Conservation (phyloP, 164 flowering plant genomes). For the Cinnamomum micranthum region DNA sequence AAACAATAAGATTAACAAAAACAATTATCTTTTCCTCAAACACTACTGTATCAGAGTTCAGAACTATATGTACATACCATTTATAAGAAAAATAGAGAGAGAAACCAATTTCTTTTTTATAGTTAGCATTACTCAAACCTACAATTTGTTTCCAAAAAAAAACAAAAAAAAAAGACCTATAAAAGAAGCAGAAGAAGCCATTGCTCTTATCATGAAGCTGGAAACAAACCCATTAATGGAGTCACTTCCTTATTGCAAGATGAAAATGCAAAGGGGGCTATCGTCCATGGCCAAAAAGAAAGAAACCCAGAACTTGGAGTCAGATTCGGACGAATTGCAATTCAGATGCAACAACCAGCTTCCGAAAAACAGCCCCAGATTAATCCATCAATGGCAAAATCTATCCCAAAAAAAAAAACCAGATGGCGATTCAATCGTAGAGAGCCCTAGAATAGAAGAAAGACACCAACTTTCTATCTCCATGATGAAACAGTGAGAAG, state of each 20-base stretch:
- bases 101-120: conserved; percentile 6
- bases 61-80: conserved; percentile 3
- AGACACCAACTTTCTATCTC: conserved; percentile 19
- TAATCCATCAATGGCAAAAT: too few species aligned
- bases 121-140: conserved; percentile 8
- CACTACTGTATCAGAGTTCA: neutral
- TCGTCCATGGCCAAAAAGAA: neutral
- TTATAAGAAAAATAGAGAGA: neutral
- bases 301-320: too few species aligned
- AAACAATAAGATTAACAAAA: neutral
- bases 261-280: neutral
- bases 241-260: neutral
- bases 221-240: conserved; percentile 4
- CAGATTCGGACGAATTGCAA: too few species aligned
- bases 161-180: neutral
- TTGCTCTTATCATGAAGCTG: neutral
- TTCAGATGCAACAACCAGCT: too few species aligned
- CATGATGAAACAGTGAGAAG: conserved; percentile 90
- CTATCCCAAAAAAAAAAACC: neutral
- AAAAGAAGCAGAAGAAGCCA: neutral
- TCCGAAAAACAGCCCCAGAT: too few species aligned
- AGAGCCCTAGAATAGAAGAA: neutral
- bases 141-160: neutral
- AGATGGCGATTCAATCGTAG: neutral
- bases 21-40: neutral